Evolutionary conservation across 208 protist species (phyloP), one percentile per base, ranked within the genome.

Genomic region (Leishmania major): DNA sequence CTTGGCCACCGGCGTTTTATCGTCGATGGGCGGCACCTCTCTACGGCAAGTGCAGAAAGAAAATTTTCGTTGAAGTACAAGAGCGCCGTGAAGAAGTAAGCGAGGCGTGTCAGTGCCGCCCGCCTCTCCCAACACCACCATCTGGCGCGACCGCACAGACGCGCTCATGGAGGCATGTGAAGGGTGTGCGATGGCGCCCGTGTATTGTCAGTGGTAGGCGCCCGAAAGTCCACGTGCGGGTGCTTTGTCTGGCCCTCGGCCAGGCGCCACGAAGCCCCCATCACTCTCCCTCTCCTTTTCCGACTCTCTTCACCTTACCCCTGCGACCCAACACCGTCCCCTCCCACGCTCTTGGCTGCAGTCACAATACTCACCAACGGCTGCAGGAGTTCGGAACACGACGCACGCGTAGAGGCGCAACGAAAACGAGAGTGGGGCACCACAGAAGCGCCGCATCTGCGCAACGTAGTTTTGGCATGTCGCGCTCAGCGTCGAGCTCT

Each of bases 401-500:
- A 37, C 66, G 11, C 37, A 71, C 37, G 6, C n/a, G 66, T 45
- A 47, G 66, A 45, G 66, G 37, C 13, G 40, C 19, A 15, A 51
- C 8, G 40, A 74, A 35, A 35, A 55, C 2, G 13, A 37, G 11
- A 17, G 43, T 3, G n/a, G 28, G 15, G 66, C 40, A 47, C 19
- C 13, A 43, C 19, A 51, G 45, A 74, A 25, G 69, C 45, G 40
- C 35, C 22, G 28, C 40, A 49, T 28, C 45, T 49, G 45, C 11
- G 37, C 43, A 74, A 74, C 70, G 15, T 28, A 37, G 10, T 45
- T 11, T 28, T 3, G 45, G 7, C 31, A 57, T 62, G 73, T 67
- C 75, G 19, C 75, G 28, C 57, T 62, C 75, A 5, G 10, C 57
- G 17, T 78, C 75, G 75, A 62, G 55, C 57, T 45, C 75, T 40